Percentiles rank a stretch among this genome's conserved stretches.
Evolutionary conservation across 768 basidiomycete species (phyloP).

Genomic region (Antrodiella citrinella): DNA sequence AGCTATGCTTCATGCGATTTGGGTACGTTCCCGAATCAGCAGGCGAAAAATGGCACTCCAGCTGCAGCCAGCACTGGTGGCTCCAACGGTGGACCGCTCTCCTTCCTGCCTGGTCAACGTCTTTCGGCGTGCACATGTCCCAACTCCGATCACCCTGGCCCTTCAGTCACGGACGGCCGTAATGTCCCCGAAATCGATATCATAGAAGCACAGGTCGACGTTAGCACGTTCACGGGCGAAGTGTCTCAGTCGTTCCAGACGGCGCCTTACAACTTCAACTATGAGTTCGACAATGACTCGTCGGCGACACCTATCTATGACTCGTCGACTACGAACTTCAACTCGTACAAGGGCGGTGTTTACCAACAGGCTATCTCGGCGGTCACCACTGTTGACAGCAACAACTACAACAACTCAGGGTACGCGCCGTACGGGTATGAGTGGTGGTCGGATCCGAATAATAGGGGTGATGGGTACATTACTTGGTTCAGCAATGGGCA

Average conservation of each 20-base stretch:
- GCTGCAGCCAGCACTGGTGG: constrained; percentile 47
- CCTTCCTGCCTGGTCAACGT: constrained; percentile 80
- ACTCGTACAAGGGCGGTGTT: constrained; percentile 60
- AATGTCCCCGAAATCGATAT: constrained; percentile 92
- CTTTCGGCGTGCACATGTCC: constrained; percentile 85
- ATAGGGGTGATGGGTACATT: constrained; percentile 65
- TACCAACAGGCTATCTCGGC: constrained; percentile 75
- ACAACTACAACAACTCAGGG: constrained; percentile 44
- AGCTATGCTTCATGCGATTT: constrained; percentile 80
- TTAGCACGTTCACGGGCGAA: constrained; percentile 40
- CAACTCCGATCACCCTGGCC: constrained; percentile 84
- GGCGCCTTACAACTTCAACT: constrained; percentile 72
- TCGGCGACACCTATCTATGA: constrained; percentile 50
- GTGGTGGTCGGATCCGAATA: constrained; percentile 66
- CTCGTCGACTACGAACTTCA: constrained; percentile 41
- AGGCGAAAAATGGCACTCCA: constrained; percentile 49
- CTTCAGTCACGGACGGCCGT: constrained; percentile 51
- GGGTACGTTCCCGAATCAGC: constrained; percentile 83
- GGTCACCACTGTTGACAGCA: constrained; percentile 44
- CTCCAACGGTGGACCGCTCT: constrained; percentile 44
- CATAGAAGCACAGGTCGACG: constrained; percentile 73
- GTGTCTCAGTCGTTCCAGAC: constrained; percentile 78
- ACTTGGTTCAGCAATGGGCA: constrained; percentile 71
- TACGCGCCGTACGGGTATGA: constrained; percentile 71
- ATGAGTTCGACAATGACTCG: constrained; percentile 47